Evolutionary conservation across 1,139 yeast genomes (phyloP).

Genomic region (Yamadazyma taylorii): DNA sequence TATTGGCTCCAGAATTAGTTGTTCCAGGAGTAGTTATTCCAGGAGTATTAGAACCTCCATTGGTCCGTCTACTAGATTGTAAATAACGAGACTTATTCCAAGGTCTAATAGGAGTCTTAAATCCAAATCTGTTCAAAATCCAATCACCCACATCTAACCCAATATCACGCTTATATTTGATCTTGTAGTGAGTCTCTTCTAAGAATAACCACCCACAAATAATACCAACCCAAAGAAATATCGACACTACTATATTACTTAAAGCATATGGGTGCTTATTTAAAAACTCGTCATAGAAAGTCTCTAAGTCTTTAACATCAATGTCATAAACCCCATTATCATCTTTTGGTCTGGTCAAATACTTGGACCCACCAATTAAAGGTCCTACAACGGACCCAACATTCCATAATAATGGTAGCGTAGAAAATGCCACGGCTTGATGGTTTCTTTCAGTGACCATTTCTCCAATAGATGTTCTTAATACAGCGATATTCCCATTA

Average conservation of each 20-base stretch:
- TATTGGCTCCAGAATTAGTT: neutral
- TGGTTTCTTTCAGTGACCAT: constrained; percentile 54
- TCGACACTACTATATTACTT: constrained; percentile 56
- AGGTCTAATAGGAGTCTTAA: constrained; percentile 12
- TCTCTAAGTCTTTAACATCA: constrained; percentile 3
- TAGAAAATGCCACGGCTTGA: constrained; percentile 61
- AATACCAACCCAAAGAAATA: constrained; percentile 39
- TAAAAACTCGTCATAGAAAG: constrained; percentile 12
- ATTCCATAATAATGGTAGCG: constrained; percentile 60
- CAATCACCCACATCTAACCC: constrained; percentile 57
- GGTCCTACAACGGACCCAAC: constrained; percentile 53
- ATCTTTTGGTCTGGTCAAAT: constrained; percentile 31
- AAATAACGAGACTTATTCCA: constrained; percentile 11
- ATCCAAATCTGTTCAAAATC: constrained; percentile 36
- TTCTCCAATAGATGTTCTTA: constrained; percentile 63
- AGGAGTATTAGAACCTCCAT: too few species aligned
- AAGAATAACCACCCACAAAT: constrained; percentile 50
- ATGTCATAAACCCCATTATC: constrained; percentile 4
- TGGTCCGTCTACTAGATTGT: neutral
- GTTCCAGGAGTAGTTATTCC: neutral
- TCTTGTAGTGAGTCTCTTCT: constrained; percentile 58
- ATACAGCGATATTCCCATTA: constrained; percentile 62
- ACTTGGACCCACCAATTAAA: constrained; percentile 49
- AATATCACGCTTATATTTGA: constrained; percentile 42
- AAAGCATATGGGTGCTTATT: constrained; percentile 53